Percentiles rank a stretch among this genome's conserved stretches.
Evolutionary conservation across 106 monocot species (phyloP).

Genomic region (Gastrodia elata): DNA sequence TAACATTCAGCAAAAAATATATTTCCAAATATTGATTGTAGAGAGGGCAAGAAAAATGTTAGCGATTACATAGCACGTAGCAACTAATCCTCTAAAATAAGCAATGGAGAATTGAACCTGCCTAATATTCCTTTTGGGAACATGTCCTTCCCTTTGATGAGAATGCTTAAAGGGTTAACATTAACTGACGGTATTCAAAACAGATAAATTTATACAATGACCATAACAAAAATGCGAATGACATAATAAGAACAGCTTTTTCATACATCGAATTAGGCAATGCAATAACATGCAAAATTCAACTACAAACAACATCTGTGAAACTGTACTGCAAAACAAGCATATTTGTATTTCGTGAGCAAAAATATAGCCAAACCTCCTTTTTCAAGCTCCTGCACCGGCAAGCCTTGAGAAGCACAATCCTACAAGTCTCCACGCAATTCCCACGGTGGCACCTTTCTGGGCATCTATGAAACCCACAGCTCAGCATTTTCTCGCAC

Average conservation of each 20-base stretch:
- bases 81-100: no score
- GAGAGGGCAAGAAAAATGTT: no score
- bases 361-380: constrained; percentile 42
- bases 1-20: no score
- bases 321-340: not conserved
- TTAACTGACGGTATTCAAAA: not conserved
- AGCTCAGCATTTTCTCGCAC: constrained; percentile 68
- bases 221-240: no score
- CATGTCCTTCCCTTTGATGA: no score
- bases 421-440: constrained; percentile 75
- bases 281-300: not conserved
- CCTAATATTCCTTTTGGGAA: no score
- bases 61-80: no score
- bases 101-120: no score
- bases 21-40: no score
- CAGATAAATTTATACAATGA: no score
- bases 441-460: constrained; percentile 84
- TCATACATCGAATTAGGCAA: not conserved
- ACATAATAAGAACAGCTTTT: not conserved
- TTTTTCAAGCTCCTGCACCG: constrained; percentile 83
- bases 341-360: not conserved
- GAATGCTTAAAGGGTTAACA: no score
- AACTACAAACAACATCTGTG: not conserved
- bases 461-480: constrained; percentile 60
- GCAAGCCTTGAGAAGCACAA: constrained; percentile 55